A percentile compares a stretch with the other conserved stretches of the same genome.
These are phyloP conservation scores for Aspergillus viridinutans DNA, from an alignment of 2,329 filamentous ascomycete genomes.

Conservation along the genomic window DNA sequence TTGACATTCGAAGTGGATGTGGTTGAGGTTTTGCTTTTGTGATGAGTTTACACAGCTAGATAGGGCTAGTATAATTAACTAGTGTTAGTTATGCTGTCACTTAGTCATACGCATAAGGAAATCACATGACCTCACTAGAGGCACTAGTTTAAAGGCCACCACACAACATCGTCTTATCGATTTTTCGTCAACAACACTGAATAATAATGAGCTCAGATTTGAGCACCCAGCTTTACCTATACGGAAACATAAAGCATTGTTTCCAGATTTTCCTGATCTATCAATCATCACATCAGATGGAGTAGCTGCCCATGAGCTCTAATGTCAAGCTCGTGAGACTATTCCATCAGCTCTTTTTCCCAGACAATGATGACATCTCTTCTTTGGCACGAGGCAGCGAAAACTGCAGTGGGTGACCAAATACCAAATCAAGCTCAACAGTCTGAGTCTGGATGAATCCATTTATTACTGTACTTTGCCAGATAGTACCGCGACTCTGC, in stretches of 20 bases:
- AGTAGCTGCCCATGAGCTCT: not conserved
- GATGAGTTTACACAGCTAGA: no score
- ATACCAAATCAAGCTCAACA: slow-evolving; percentile 30
- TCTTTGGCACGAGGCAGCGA: slow-evolving; percentile 22
- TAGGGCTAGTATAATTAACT: no score
- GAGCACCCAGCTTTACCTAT: not conserved
- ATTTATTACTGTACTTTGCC: not conserved
- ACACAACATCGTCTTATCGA: not conserved
- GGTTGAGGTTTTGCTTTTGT: no score
- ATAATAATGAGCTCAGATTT: not conserved
- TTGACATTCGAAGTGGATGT: not conserved
- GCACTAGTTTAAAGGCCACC: not conserved
- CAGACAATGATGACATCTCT: slow-evolving; percentile 25
- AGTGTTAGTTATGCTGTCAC: not conserved
- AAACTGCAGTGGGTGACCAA: slow-evolving; percentile 19
- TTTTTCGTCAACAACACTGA: not conserved
- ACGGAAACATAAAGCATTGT: not conserved
- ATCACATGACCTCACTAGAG: not conserved
- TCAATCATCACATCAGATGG: not conserved
- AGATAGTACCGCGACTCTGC: not conserved
- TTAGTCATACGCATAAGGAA: not conserved
- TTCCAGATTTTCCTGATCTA: not conserved
- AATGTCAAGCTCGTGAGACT: not conserved
- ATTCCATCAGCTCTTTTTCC: not conserved
- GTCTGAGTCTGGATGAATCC: slow-evolving; percentile 22